Evolutionary conservation across 2,329 filamentous ascomycete genomes (phyloP), one percentile per base, ranked within the genome.

Genomic region (Alternaria angustiovoidea): DNA sequence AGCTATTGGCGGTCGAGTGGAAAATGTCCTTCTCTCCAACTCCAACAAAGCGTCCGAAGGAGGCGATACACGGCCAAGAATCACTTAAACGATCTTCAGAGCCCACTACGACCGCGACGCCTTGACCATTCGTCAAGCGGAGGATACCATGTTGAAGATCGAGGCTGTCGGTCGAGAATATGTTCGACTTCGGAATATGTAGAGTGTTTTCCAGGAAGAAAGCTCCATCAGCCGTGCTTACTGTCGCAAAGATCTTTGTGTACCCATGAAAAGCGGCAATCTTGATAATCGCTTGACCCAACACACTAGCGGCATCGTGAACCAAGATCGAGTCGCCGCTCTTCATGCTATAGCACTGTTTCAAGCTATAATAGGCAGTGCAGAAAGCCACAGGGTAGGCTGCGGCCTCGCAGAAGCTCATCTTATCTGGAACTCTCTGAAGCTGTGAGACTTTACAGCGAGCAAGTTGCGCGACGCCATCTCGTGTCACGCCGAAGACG

Each of bases 81-180:
- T 54, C 48, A 2, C 57, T 57, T 3, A 74, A 60, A 7, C 54
- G 32, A 16, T 68, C 65, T 1, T 69, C 74, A n/a, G 65, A 66
- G 62, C 77, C 78, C 18, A 80, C 39, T 5, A 78, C 63, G 5
- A 76, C 67, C 57, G 79, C 75, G 3, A 78, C 72, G 11, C 78
- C 77, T n/a, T 48, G 28, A 14, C 63, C 67, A 0, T 66, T 51
- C 0, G 78, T 67, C 42, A 66, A 42, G 8, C 57, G 59, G 1
- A 39, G 44, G 5, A 69, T 49, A 2, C 38, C 52, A 5, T 66
- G 49, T 7, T 32, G 43, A 5, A 65, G 59, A 18, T 54, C 32
- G 1, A 34, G 32, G 1, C 41, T 38, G 12, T 18, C 32, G 22
- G 12, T 20, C 7, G 18, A 14, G 46, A 78, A 73, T 20, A 78